Evolutionary conservation across 768 basidiomycete genomes (phyloP).

Genomic region (Suillus bovinus): DNA sequence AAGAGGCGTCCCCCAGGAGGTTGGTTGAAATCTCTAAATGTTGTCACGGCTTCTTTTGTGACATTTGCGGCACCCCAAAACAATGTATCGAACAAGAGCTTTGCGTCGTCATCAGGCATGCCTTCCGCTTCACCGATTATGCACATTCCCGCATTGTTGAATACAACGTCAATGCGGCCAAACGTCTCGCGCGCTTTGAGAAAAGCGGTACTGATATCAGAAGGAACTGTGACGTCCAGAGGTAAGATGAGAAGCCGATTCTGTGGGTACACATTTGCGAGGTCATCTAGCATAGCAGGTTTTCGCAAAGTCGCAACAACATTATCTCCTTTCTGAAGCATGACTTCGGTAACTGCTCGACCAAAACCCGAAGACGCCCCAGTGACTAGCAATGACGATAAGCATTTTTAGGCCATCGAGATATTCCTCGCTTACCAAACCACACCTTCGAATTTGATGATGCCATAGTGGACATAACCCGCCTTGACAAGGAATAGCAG

Average conservation of each 20-base stretch:
- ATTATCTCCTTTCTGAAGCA: constrained; percentile 38
- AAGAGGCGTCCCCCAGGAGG: constrained; percentile 42
- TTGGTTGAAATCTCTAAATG: constrained; percentile 40
- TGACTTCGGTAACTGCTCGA: constrained; percentile 33
- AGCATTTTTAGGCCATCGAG: not conserved
- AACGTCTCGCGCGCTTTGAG: constrained; percentile 34
- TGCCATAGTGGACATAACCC: not conserved
- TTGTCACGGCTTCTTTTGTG: constrained; percentile 30
- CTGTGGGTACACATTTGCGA: constrained; percentile 25
- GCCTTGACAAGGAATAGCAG: not conserved
- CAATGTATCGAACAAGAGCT: constrained; percentile 38
- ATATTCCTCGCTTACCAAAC: constrained; percentile 19
- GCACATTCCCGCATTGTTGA: constrained; percentile 42
- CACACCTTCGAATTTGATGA: constrained; percentile 19
- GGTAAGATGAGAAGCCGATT: constrained; percentile 37
- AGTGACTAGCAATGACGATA: constrained; percentile 32
- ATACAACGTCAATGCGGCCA: constrained; percentile 45
- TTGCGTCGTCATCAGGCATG: constrained; percentile 33
- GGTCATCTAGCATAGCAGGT: constrained; percentile 35
- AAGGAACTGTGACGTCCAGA: constrained; percentile 38
- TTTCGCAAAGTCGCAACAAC: constrained; percentile 44
- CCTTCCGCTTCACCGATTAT: constrained; percentile 40
- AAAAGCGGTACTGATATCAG: constrained; percentile 38
- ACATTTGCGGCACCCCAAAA: constrained; percentile 41
- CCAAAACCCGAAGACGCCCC: constrained; percentile 44